Evolutionary conservation across 192 early-diverging fungal genomes (phyloP), one percentile per base, ranked within the genome.

Genomic region (Umbelopsis isabellina): DNA sequence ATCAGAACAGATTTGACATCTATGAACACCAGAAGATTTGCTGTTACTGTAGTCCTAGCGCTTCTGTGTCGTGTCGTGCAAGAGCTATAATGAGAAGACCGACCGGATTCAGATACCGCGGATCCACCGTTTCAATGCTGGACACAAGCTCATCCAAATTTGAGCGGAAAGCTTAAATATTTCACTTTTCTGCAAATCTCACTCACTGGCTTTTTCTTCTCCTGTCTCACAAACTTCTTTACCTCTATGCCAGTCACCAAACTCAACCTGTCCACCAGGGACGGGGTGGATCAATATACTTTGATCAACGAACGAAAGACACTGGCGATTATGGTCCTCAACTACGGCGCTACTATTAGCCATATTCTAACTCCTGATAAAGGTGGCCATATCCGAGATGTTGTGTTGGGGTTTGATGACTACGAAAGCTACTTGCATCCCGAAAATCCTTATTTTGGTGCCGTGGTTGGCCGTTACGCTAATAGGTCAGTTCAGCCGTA

Each of bases 361-460:
- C 84, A 90, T 49, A 85, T 94, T 27, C 68, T 91, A 15, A 80
- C 89, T 16, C 80, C 69, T n/a, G 89, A 93, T 68, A 79, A 80
- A 23, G 66, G 69, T 13, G 84, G 84, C 35, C 70, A 72, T 23
- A 25, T 67, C 23, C 82, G 85, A 30, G 94, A 95, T 69, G 79
- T 94, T 61, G 84, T 91, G 11, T 83, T 92, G 5, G 96, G 96
- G 0, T 96, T 92, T 69, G 83, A 85, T 46, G 84, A 77, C 61
- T 77, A 82, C 52, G 82, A 87, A 27, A 70, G 68, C 13, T 86
- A 83, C 49, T 68, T 70, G 9, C 55, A 73, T 3, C 77, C 75
- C 12, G 74, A 87, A 44, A 86, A 90, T 33, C 88, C 90, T 13
- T 96, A 90, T 64, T 95, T 93, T 81, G 93, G 93, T 15, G 89